These are phyloP conservation scores for Boletus insuetus DNA, from an alignment of 768 basidiomycete species.

Conservation along the genomic window DNA sequence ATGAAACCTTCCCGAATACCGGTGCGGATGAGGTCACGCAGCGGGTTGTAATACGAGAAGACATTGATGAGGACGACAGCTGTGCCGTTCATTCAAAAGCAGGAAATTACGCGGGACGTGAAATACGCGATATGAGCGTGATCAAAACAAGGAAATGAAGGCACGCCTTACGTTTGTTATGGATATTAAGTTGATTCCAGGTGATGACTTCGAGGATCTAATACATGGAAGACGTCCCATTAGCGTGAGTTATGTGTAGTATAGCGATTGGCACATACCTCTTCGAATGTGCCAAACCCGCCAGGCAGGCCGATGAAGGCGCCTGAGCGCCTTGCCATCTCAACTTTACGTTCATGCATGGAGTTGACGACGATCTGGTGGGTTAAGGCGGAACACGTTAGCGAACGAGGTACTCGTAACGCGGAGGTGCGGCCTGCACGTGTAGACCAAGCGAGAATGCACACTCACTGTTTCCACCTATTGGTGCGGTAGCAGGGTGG, in stretches of 20 bases:
- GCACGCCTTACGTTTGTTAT: conserved; percentile 65
- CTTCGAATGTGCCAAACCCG: conserved; percentile 94
- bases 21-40: conserved; percentile 70
- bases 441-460: background rate
- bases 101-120: background rate
- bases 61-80: conserved; percentile 89
- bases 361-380: conserved; percentile 67
- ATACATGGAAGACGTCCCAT: background rate
- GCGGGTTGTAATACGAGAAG: conserved; percentile 74
- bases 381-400: conserved; percentile 4
- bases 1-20: conserved; percentile 78
- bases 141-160: background rate
- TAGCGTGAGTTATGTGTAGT: background rate
- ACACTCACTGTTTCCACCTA: conserved; percentile 34
- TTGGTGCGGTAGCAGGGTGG: background rate
- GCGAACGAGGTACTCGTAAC: conserved; percentile 1
- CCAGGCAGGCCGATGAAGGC: conserved; percentile 91
- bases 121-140: background rate
- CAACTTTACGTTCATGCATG: conserved; percentile 87
- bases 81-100: conserved; percentile 27
- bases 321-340: conserved; percentile 79
- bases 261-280: conserved; percentile 41
- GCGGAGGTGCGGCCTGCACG: conserved; percentile 1
- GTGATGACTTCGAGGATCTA: conserved; percentile 90
- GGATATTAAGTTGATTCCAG: conserved; percentile 91